phyloP scores from a whole-genome alignment of 768 basidiomycete genomes.

The Dioszegia aurantiaca region DNA sequence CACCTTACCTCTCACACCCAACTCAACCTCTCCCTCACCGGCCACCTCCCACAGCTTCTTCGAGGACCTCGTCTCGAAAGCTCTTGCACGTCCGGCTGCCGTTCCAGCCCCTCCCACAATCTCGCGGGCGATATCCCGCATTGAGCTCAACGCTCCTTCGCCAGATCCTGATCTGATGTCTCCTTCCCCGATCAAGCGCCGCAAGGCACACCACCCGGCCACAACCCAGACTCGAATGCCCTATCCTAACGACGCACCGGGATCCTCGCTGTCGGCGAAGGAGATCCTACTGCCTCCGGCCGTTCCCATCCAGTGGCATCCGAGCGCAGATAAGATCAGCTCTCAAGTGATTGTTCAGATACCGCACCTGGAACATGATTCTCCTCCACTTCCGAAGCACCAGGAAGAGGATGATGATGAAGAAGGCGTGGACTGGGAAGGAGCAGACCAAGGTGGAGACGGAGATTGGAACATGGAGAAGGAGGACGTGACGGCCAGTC shows the following conservation, averaged over 20 bases:
- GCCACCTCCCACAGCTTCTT: conserved; percentile 23
- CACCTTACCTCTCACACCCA: conserved; percentile 17
- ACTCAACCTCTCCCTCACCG: conserved; percentile 8
- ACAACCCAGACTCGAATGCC: conserved; percentile 8
- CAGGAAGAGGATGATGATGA: conserved; percentile 30
- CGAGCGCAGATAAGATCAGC: background rate
- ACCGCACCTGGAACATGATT: background rate
- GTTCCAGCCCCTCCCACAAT: conserved; percentile 23
- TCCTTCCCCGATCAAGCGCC: conserved; percentile 38
- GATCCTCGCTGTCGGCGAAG: too few species aligned
- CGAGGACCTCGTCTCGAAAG: conserved; percentile 25
- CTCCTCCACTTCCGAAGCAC: background rate
- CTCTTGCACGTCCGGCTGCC: conserved; percentile 1
- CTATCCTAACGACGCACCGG: conserved; percentile 3
- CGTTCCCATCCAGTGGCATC: background rate
- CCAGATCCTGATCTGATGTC: conserved; percentile 31
- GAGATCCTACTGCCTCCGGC: too few species aligned
- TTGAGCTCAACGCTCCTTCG: conserved; percentile 23
- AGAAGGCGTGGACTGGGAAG: conserved; percentile 35
- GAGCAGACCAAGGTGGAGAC: conserved; percentile 28
- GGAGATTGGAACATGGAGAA: conserved; percentile 42
- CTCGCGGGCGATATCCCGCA: conserved; percentile 20
- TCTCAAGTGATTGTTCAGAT: conserved; percentile 14
- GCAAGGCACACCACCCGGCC: conserved; percentile 7
- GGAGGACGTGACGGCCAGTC: background rate